These are phyloP conservation scores for Juglanconis sp. DNA, from an alignment of 2,329 filamentous ascomycete genomes.

Conservation along the genomic window DNA sequence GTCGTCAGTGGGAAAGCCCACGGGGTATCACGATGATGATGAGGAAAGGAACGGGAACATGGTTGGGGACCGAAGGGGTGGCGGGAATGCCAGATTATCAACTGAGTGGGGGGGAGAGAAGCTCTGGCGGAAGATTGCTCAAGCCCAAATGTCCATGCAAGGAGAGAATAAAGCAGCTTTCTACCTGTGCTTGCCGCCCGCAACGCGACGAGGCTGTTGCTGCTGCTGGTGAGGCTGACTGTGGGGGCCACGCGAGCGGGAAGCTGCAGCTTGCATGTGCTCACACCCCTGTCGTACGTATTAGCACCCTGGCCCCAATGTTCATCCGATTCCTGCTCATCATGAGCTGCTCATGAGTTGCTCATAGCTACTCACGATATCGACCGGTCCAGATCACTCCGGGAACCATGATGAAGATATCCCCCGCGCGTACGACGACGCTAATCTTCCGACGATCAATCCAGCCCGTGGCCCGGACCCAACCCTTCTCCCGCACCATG, in stretches of 20 bases:
- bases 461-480: background rate
- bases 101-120: too few species aligned
- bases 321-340: too few species aligned
- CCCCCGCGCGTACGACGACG: background rate
- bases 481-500: constrained; percentile 10
- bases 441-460: background rate
- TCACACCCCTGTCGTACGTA: background rate
- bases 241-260: background rate
- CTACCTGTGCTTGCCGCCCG: constrained; percentile 9
- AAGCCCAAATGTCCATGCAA: background rate
- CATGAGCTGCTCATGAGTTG: too few species aligned
- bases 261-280: constrained; percentile 11
- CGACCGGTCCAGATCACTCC: too few species aligned
- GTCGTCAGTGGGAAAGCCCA: background rate
- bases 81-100: too few species aligned
- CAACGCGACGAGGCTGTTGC: background rate
- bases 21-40: constrained; percentile 11
- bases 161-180: background rate
- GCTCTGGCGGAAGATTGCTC: background rate
- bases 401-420: background rate
- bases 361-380: too few species aligned
- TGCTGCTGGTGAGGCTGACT: constrained; percentile 3
- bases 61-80: background rate
- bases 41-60: constrained; percentile 7
- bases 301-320: too few species aligned